Conservation (phyloP, 192 early-diverging fungal species). For the Dissophora ornata region DNA sequence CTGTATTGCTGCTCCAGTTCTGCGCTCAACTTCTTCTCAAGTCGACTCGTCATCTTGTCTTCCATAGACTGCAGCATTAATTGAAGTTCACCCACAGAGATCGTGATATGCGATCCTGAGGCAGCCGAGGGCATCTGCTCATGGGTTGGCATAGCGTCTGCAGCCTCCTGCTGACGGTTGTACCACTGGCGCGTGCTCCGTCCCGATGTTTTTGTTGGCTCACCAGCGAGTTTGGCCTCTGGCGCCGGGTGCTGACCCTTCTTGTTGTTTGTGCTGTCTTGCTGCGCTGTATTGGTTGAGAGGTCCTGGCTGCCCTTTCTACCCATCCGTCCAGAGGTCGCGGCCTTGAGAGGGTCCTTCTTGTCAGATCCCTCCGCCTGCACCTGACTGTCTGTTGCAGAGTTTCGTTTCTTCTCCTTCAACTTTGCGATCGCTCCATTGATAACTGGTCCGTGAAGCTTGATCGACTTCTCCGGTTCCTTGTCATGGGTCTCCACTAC, state of each 20-base stretch:
- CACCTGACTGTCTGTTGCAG: slow-evolving; percentile 9
- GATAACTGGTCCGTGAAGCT: slow-evolving; percentile 55
- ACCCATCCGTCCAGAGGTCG: slow-evolving; percentile 21
- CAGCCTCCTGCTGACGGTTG: slow-evolving; percentile 14
- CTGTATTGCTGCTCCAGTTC: slow-evolving; percentile 45
- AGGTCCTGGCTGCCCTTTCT: slow-evolving; percentile 38
- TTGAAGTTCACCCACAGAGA: slow-evolving; percentile 36
- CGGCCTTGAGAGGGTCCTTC: slow-evolving; percentile 28
- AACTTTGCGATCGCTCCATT: slow-evolving; percentile 58
- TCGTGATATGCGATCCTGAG: slow-evolving; percentile 6
- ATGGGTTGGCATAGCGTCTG: neutral
- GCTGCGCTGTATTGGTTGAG: neutral
- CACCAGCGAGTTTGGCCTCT: neutral
- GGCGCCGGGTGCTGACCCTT: neutral
- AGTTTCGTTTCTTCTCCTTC: slow-evolving; percentile 56
- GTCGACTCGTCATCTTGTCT: slow-evolving; percentile 36
- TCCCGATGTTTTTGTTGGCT: neutral
- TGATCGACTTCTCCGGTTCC: slow-evolving; percentile 47
- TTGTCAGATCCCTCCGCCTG: slow-evolving; percentile 37
- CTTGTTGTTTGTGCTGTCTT: neutral
- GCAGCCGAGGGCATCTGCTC: slow-evolving; percentile 1
- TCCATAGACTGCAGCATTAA: slow-evolving; percentile 38
- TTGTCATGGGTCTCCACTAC: slow-evolving; percentile 28
- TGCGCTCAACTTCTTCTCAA: slow-evolving; percentile 38
- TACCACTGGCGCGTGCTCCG: slow-evolving; percentile 8